Conservation (phyloP, 2,329 filamentous ascomycete species). For the Sphaerulina populicola region DNA sequence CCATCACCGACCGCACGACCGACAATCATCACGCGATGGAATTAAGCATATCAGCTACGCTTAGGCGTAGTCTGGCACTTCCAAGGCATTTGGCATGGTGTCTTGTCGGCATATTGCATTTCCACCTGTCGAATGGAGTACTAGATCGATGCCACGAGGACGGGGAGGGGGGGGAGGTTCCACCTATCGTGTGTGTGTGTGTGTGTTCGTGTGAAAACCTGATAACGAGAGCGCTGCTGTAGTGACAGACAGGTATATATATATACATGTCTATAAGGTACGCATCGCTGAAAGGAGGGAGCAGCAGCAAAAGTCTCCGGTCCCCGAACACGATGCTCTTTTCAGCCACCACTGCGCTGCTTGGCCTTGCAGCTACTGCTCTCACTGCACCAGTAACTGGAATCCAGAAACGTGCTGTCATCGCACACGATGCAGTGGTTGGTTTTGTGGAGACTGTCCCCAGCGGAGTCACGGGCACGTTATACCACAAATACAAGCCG, state of each 20-base stretch:
- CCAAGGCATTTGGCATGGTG: too few relatives aligned
- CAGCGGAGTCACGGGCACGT: slow-evolving; percentile 37
- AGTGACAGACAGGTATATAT: not conserved
- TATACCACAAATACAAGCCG: slow-evolving; percentile 51
- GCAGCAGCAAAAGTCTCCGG: not conserved
- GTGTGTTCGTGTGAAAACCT: not conserved
- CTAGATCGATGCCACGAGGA: not conserved
- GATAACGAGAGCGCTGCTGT: too few relatives aligned
- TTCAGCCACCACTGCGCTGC: not conserved
- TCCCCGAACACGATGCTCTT: not conserved
- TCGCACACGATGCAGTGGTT: slow-evolving; percentile 43
- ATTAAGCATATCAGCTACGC: not conserved
- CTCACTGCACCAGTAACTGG: slow-evolving; percentile 5
- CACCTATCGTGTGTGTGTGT: not conserved
- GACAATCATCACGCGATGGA: too few relatives aligned
- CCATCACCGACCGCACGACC: too few relatives aligned
- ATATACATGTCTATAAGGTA: not conserved
- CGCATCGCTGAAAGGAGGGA: too few relatives aligned
- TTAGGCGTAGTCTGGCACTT: not conserved
- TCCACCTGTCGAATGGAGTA: not conserved
- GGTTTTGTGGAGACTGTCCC: slow-evolving; percentile 50
- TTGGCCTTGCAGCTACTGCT: not conserved
- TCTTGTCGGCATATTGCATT: too few relatives aligned
- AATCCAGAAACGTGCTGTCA: slow-evolving; percentile 35
- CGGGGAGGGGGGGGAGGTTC: not conserved